Percentiles rank a stretch among this genome's conserved stretches.
Evolutionary conservation across 169 alveolate genomes (phyloP).

Genomic region (Hepatocystis sp.): DNA sequence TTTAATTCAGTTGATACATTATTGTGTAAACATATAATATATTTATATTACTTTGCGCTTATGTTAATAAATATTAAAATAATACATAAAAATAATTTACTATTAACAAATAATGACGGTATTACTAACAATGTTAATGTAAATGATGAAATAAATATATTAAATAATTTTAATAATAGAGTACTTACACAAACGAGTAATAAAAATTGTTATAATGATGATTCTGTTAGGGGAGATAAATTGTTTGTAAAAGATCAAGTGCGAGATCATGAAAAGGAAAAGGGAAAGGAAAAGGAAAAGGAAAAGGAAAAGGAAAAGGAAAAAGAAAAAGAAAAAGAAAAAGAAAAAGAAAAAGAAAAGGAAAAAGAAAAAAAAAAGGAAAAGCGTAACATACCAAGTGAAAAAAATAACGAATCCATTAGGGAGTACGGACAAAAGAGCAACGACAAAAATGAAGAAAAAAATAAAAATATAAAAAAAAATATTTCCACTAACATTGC

Average conservation of each 20-base stretch:
- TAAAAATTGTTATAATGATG: background rate
- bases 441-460: no score
- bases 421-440: no score
- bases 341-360: no score
- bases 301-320: no score
- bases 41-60: conserved; percentile 41
- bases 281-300: no score
- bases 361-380: no score
- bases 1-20: conserved; percentile 30
- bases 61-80: conserved; percentile 58
- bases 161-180: conserved; percentile 5
- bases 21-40: conserved; percentile 51
- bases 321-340: no score
- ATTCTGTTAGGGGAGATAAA: background rate
- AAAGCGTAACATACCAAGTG: no score
- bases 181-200: background rate
- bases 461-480: no score
- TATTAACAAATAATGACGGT: background rate
- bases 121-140: background rate
- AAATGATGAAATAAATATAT: background rate
- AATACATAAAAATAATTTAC: conserved; percentile 1
- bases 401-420: no score
- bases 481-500: no score
- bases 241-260: background rate
- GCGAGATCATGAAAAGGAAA: background rate